Percentiles rank a stretch among this genome's conserved stretches.
phyloP scores from a whole-genome alignment of 495 filamentous ascomycete species.

The Neurospora sp. region DNA sequence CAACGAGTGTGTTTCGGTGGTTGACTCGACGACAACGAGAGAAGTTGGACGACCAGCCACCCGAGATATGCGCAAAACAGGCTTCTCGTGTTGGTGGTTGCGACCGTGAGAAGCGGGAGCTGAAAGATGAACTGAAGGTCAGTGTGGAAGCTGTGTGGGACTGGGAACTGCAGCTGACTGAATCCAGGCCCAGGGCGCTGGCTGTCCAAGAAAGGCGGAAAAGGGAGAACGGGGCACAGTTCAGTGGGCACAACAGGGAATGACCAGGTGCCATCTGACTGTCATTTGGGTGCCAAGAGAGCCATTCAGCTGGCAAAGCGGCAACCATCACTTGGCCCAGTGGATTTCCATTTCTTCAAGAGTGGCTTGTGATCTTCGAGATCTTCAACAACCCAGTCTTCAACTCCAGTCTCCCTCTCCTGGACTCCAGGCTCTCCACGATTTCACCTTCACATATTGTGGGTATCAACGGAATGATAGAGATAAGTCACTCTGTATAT shows the following conservation, averaged over 20 bases:
- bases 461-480: not conserved
- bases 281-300: not conserved
- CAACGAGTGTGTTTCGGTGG: not conserved
- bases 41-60: not conserved
- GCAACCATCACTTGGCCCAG: not conserved
- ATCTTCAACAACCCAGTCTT: not conserved
- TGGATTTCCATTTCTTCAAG: not conserved
- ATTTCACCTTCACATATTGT: not conserved
- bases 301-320: not conserved
- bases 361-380: not conserved
- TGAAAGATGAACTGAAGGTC: not conserved
- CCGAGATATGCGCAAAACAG: not conserved
- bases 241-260: not conserved
- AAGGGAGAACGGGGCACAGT: not conserved
- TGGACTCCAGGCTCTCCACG: not conserved
- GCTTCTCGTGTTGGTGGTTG: not conserved
- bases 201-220: not conserved
- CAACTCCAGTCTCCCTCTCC: not conserved
- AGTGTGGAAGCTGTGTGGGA: not conserved
- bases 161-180: not conserved
- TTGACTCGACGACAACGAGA: not conserved
- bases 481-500: not conserved
- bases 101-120: not conserved
- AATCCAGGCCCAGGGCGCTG: not conserved
- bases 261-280: not conserved